A percentile compares a stretch with the other conserved stretches of the same genome.
phyloP scores from a whole-genome alignment of 1,284 basidiomycete species.

The Marasmius fiardii region DNA sequence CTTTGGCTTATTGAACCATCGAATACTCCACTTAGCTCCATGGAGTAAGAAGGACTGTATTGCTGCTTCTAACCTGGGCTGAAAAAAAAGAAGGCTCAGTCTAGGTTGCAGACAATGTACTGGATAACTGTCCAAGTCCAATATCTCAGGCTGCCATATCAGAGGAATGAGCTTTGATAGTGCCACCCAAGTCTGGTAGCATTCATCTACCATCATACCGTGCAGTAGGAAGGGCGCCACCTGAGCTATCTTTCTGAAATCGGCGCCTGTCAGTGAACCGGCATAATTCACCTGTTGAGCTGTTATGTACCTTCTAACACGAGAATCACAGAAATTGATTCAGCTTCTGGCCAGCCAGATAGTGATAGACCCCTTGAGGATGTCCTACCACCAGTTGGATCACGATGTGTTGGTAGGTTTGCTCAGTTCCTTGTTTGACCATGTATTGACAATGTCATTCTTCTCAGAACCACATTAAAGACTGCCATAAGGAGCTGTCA shows the following conservation, averaged over 20 bases:
- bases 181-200: slow-evolving; percentile 25
- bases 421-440: too few relatives aligned
- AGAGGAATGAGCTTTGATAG: slow-evolving; percentile 29
- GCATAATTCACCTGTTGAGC: too few relatives aligned
- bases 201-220: background rate
- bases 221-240: slow-evolving; percentile 8
- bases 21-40: slow-evolving; percentile 23
- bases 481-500: too few relatives aligned
- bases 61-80: background rate
- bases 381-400: too few relatives aligned
- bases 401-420: too few relatives aligned
- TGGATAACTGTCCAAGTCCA: slow-evolving; percentile 24
- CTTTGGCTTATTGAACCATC: slow-evolving; percentile 39
- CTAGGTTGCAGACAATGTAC: slow-evolving; percentile 16
- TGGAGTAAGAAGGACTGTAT: slow-evolving; percentile 27
- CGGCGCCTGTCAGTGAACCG: slow-evolving; percentile 8
- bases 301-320: too few relatives aligned
- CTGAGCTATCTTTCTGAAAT: slow-evolving; percentile 7
- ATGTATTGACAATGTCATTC: too few relatives aligned
- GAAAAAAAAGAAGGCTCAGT: background rate
- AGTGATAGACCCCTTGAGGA: too few relatives aligned
- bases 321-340: too few relatives aligned
- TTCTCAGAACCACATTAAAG: too few relatives aligned
- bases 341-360: too few relatives aligned
- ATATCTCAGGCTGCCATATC: slow-evolving; percentile 33